Evolutionary conservation across 805 yeast genomes (phyloP).

Genomic region (Ogataea methylovora): DNA sequence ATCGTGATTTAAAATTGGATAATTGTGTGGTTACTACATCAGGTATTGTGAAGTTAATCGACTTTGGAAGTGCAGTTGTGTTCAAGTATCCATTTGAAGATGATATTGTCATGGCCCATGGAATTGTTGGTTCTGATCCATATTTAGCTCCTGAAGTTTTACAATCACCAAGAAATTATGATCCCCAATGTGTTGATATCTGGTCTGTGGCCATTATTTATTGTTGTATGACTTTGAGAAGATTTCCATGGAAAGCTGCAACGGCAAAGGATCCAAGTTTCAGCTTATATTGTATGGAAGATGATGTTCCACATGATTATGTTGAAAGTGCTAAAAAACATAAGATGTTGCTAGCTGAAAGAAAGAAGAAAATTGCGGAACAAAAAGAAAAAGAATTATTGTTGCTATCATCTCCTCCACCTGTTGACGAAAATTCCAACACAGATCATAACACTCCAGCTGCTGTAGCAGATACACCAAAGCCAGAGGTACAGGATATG

Average conservation of each 20-base stretch:
- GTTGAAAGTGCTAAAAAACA: slow-evolving; percentile 65
- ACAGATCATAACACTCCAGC: too few relatives aligned
- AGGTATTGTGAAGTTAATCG: slow-evolving; percentile 73
- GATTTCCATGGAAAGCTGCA: slow-evolving; percentile 88
- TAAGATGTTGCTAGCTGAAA: slow-evolving; percentile 50
- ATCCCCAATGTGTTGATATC: slow-evolving; percentile 72
- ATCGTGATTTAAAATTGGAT: slow-evolving; percentile 75
- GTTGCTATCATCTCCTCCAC: background rate
- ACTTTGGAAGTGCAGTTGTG: slow-evolving; percentile 80
- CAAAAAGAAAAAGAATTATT: slow-evolving; percentile 12
- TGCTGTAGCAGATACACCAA: too few relatives aligned
- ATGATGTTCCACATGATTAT: slow-evolving; percentile 75
- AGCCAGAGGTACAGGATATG: slow-evolving; percentile 34
- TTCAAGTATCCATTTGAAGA: slow-evolving; percentile 70
- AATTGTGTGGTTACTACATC: slow-evolving; percentile 71
- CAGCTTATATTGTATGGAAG: slow-evolving; percentile 53
- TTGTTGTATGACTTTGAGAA: slow-evolving; percentile 79
- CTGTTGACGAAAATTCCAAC: background rate
- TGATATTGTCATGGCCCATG: slow-evolving; percentile 53
- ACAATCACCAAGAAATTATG: slow-evolving; percentile 44
- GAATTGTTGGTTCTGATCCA: slow-evolving; percentile 82
- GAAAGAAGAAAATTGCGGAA: slow-evolving; percentile 41
- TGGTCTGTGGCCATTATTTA: slow-evolving; percentile 83
- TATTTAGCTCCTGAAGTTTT: slow-evolving; percentile 81
- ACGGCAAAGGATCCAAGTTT: slow-evolving; percentile 62